phyloP scores from a whole-genome alignment of 129 eudicot genomes.

The Rutidosis leptorrhynchoides region DNA sequence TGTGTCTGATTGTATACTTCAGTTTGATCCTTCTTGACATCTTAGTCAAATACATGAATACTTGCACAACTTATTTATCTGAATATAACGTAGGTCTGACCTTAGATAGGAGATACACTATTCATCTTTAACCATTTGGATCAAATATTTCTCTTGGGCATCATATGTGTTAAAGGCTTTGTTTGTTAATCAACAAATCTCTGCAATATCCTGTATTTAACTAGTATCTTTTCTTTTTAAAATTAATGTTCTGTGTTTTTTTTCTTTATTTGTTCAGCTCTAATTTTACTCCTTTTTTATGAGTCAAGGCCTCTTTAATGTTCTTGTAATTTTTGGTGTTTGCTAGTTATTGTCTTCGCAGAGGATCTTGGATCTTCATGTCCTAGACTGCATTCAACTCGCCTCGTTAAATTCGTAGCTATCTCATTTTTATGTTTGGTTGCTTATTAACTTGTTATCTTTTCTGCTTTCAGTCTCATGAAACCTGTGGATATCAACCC shows the following conservation, averaged over 20 bases:
- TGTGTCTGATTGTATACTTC: not conserved
- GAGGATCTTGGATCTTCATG: not conserved
- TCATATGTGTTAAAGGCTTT: no score
- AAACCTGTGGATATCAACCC: conserved; percentile 91
- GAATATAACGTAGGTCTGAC: not conserved
- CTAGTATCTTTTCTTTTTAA: no score
- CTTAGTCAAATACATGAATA: no score
- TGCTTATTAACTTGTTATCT: conserved; percentile 15
- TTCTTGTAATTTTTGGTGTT: not conserved
- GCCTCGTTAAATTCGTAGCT: not conserved
- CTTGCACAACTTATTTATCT: not conserved
- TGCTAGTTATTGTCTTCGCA: not conserved
- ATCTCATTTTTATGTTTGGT: conserved; percentile 11
- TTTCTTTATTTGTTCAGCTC: not conserved
- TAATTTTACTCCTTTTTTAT: not conserved
- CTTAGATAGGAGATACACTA: not conserved
- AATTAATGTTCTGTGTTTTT: not conserved
- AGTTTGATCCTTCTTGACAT: conserved; percentile 10
- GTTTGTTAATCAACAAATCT: not conserved
- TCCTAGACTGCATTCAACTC: not conserved
- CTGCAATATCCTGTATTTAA: not conserved
- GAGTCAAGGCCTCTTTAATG: not conserved
- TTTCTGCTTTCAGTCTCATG: conserved; percentile 69
- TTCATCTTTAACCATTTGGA: not conserved
- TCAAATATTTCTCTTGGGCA: no score